These are phyloP conservation scores for Periconia sp. DNA, from an alignment of 2,329 filamentous ascomycete genomes.

Conservation along the genomic window DNA sequence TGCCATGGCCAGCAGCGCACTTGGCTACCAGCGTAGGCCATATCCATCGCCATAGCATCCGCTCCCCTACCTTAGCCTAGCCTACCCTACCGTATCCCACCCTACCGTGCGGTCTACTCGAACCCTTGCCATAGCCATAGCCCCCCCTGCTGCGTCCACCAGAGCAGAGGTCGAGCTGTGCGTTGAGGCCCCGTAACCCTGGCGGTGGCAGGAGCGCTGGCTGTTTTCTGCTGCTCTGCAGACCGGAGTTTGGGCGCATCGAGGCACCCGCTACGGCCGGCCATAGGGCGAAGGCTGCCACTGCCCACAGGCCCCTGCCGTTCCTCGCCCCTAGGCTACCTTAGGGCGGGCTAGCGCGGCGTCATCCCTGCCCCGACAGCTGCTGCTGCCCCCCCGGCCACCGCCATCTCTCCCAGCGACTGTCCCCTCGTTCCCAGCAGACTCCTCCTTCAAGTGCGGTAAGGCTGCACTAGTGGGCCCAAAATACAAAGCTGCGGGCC, in stretches of 20 bases:
- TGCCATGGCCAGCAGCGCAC: too few species aligned
- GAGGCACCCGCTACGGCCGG: constrained; percentile 1
- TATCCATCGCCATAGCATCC: too few species aligned
- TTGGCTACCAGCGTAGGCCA: constrained; percentile 22
- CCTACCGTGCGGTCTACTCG: neutral
- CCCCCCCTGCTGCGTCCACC: constrained; percentile 5
- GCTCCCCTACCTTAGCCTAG: too few species aligned
- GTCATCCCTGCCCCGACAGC: neutral
- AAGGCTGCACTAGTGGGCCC: constrained; percentile 1
- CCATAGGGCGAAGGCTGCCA: neutral
- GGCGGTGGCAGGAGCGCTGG: neutral
- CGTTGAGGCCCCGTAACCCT: constrained; percentile 7
- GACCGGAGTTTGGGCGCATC: constrained; percentile 2
- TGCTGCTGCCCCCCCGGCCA: neutral
- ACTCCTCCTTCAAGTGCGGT: neutral
- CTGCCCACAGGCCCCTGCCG: too few species aligned
- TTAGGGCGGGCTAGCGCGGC: neutral
- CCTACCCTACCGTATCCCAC: too few species aligned
- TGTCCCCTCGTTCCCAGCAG: neutral
- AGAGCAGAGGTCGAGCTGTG: constrained; percentile 8
- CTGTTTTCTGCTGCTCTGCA: neutral
- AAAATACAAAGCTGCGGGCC: neutral
- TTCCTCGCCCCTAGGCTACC: neutral
- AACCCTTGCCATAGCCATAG: neutral
- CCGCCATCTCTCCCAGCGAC: neutral